phyloP scores from a whole-genome alignment of 768 basidiomycete species.

The Suillus cothurnatus region DNA sequence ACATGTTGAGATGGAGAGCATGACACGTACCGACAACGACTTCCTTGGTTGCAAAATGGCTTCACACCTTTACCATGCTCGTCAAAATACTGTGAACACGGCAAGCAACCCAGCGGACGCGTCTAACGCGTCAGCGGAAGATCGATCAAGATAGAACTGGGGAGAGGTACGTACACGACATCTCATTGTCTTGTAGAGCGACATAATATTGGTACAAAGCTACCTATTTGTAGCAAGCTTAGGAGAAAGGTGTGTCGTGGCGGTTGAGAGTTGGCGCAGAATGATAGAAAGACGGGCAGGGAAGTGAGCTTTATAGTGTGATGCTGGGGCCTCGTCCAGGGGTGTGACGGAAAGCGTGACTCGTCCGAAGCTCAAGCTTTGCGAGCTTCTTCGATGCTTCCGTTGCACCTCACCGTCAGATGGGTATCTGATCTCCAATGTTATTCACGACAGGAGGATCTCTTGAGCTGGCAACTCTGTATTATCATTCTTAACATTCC shows the following conservation, averaged over 20 bases:
- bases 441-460: not conserved
- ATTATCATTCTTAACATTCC: not conserved
- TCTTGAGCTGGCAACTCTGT: not conserved
- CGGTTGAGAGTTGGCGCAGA: not conserved
- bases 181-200: constrained; percentile 45
- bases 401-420: not conserved
- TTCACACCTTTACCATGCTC: constrained; percentile 42
- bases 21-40: constrained; percentile 48
- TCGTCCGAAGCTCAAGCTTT: not conserved
- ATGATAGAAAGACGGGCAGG: not conserved
- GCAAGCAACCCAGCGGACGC: not conserved
- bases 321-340: not conserved
- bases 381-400: constrained; percentile 9
- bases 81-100: constrained; percentile 48
- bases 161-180: constrained; percentile 44
- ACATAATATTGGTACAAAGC: constrained; percentile 21
- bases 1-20: constrained; percentile 10
- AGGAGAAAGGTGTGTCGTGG: not conserved
- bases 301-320: constrained; percentile 4
- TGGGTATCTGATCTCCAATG: not conserved
- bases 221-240: not conserved
- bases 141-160: not conserved
- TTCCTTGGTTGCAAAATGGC: constrained; percentile 49
- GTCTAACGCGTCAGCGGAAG: constrained; percentile 18
- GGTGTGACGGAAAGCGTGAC: constrained; percentile 7